Conservation (phyloP, 1,284 basidiomycete genomes). For the Neotropicomus parvogracilis region DNA sequence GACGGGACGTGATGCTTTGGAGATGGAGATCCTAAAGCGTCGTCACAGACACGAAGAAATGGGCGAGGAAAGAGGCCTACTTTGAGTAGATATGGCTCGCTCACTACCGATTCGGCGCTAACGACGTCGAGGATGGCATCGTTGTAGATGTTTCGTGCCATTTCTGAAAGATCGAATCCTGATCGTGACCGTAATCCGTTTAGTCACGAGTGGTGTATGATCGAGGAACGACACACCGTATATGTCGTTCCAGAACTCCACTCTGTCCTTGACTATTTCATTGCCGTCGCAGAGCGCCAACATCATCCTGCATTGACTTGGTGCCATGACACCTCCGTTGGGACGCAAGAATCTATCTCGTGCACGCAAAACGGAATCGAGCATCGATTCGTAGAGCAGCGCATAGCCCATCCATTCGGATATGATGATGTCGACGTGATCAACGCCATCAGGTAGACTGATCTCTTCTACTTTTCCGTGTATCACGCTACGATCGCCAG, state of each 20-base stretch:
- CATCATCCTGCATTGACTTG: constrained; percentile 86
- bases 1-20: constrained; percentile 56
- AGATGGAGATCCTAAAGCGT: constrained; percentile 65
- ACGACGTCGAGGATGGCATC: constrained; percentile 85
- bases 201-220: background rate
- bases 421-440: constrained; percentile 88
- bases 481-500: too few species aligned
- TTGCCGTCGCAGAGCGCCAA: constrained; percentile 76
- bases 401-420: constrained; percentile 99
- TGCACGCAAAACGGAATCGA: constrained; percentile 89
- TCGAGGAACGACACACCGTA: constrained; percentile 58
- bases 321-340: constrained; percentile 80
- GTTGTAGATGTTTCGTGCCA: constrained; percentile 67
- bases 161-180: constrained; percentile 85
- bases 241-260: constrained; percentile 88
- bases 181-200: background rate
- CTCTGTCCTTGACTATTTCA: constrained; percentile 74
- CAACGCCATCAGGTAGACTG: constrained; percentile 59
- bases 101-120: constrained; percentile 65
- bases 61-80: constrained; percentile 34
- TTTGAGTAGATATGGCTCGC: constrained; percentile 66
- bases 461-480: constrained; percentile 89
- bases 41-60: background rate
- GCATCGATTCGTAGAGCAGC: constrained; percentile 93
- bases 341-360: constrained; percentile 81